Evolutionary conservation across 108 stramenopile genomes (phyloP).

Genomic region (Seminavis robusta): DNA sequence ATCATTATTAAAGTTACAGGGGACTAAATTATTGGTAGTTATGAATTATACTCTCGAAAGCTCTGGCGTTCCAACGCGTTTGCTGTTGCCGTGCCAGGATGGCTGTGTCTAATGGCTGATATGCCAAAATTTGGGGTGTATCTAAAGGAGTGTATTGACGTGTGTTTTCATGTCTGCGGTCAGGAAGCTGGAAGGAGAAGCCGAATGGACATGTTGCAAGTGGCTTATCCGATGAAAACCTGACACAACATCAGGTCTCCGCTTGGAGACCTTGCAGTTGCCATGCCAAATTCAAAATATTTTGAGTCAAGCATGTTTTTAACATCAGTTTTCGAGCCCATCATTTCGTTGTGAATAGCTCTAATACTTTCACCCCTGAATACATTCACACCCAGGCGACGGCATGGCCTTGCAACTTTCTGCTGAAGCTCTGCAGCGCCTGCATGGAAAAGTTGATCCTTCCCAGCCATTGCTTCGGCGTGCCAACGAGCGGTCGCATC

Average conservation of each 20-base stretch:
- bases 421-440: constrained; percentile 8
- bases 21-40: no score
- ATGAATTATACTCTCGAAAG: no score
- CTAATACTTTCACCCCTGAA: constrained; percentile 16
- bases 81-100: no score
- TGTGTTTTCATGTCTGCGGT: no score
- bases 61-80: no score
- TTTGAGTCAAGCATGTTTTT: constrained; percentile 39
- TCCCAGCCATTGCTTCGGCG: constrained; percentile 27
- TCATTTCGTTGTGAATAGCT: constrained; percentile 31
- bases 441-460: constrained; percentile 10
- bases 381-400: constrained; percentile 35
- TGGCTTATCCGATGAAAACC: constrained; percentile 29
- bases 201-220: no score
- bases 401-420: neutral
- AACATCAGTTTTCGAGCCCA: constrained; percentile 17
- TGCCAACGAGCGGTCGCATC: constrained; percentile 32
- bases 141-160: no score
- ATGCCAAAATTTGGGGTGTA: no score
- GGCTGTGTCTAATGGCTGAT: no score
- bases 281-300: constrained; percentile 37
- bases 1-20: no score
- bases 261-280: constrained; percentile 14
- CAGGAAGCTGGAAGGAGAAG: no score
- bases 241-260: constrained; percentile 35